Evolutionary conservation across 2,329 filamentous ascomycete genomes (phyloP), one percentile per base, ranked within the genome.

Genomic region (Ophiocordyceps polyrhachis-furcata): DNA sequence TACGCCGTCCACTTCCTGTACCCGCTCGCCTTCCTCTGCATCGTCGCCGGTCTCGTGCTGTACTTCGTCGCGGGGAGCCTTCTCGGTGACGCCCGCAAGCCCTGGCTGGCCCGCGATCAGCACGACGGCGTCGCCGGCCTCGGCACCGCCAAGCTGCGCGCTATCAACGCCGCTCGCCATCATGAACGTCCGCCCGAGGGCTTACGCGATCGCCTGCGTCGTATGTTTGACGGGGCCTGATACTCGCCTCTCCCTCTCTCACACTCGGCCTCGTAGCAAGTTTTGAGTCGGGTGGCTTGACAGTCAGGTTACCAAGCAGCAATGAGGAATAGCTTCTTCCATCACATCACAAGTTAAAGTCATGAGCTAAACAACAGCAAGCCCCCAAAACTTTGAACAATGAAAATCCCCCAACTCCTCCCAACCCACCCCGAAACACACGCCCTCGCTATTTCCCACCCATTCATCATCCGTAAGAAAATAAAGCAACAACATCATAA

Each of bases 21-120:
- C 64, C 89, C 91, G 5, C 83, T 95, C 57, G 89, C 91, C 13
- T 98, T 98, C 61, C 84, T 93, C 11, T 70, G 88, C 52, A 96
- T 98, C 60, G 78, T 98, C 52, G 45, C 88, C 25, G 89, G 91
- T 1, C 74, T 94, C 53, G 69, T 88, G 43, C 71, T 86, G 41
- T 98, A 98, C 64, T 96, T 94, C 62, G 65, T 93, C 32, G 79
- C 83, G 1, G 85, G 87, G 46, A 81, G 77, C 57, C 73, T 84
- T 46, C 64, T 95, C 43, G 89, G 87, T 29, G 91, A 96, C 62
- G 79, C 83, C 44, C 78, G 80, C 69, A 98, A 98, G 73, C 91
- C 91, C 17, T 98, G 91, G 91, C 66, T 98, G 44, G 89, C 89
- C 2, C 73, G 77, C 47, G 79, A 86, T 59, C 91, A 98, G 70